Evolutionary conservation across 306 rosid genomes (phyloP).

Genomic region (Casuarina equisetifolia): DNA sequence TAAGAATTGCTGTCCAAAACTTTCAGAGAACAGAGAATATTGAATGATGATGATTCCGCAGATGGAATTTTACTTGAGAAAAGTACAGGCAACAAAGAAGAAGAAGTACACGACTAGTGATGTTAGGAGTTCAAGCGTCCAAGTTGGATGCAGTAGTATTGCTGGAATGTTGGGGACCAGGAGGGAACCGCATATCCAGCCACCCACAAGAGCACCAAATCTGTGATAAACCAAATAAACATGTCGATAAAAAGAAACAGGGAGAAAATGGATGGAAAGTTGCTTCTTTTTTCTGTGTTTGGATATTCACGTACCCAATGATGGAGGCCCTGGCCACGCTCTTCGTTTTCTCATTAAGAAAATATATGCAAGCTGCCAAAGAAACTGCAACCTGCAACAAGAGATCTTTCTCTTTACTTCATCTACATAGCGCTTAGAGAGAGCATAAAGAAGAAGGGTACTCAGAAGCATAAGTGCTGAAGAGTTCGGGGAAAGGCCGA

Average conservation of each 20-base stretch:
- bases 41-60: conserved; percentile 11
- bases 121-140: conserved; percentile 87
- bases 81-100: conserved; percentile 82
- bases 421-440: neutral
- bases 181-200: conserved; percentile 88
- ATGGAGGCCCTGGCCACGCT: conserved; percentile 80
- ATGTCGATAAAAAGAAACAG: conserved; percentile 5
- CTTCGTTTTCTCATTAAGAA: conserved; percentile 91
- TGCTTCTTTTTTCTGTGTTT: conserved; percentile 12
- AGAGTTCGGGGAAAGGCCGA: neutral
- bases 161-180: conserved; percentile 78
- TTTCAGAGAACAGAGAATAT: conserved; percentile 13
- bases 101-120: conserved; percentile 76
- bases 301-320: conserved; percentile 58
- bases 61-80: conserved; percentile 60
- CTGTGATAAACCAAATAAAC: conserved; percentile 41
- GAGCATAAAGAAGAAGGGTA: neutral
- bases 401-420: conserved; percentile 2
- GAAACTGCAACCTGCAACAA: conserved; percentile 83
- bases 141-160: conserved; percentile 70
- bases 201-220: conserved; percentile 75
- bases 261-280: neutral
- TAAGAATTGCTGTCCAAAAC: conserved; percentile 25
- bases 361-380: conserved; percentile 94
- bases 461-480: neutral